phyloP scores from a whole-genome alignment of 2,329 filamentous ascomycete species.

The Colletotrichum simmondsii region DNA sequence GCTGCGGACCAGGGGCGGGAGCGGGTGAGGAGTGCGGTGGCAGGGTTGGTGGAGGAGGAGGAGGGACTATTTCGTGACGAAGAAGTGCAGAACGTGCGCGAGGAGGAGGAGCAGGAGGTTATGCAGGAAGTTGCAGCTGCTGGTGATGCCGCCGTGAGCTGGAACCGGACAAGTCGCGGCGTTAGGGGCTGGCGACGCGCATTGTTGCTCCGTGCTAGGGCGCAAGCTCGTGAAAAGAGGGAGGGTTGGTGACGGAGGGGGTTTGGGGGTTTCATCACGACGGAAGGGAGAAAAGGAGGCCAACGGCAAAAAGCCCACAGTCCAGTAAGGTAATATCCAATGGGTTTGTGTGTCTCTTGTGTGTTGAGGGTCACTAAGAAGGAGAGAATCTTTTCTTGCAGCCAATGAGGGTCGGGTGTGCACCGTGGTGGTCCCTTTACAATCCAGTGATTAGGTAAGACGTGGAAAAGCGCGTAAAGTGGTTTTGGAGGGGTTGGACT shows the following conservation, averaged over 20 bases:
- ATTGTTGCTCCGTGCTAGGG: constrained; percentile 27
- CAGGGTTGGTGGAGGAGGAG: neutral
- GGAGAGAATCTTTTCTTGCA: constrained; percentile 19
- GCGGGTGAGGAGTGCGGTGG: constrained; percentile 6
- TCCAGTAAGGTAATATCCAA: neutral
- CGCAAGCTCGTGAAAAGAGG: constrained; percentile 24
- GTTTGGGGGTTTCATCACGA: constrained; percentile 30
- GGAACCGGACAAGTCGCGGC: constrained; percentile 27
- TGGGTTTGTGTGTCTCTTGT: constrained; percentile 15
- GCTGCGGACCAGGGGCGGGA: constrained; percentile 4
- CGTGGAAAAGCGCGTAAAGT: neutral
- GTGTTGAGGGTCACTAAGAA: constrained; percentile 25
- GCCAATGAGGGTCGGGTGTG: constrained; percentile 23
- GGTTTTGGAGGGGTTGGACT: neutral
- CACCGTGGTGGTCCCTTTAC: constrained; percentile 7
- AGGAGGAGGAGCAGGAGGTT: neutral
- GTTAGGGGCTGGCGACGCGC: constrained; percentile 19
- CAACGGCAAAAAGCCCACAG: constrained; percentile 9
- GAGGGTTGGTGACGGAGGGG: constrained; percentile 16
- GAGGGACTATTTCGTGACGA: neutral
- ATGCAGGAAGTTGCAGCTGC: constrained; percentile 15
- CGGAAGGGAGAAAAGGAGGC: constrained; percentile 1
- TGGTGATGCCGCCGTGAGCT: constrained; percentile 20
- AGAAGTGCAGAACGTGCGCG: constrained; percentile 8
- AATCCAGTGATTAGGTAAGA: constrained; percentile 23